Evolutionary conservation across 441 rosid genomes (phyloP).

Genomic region (Adansonia grandidieri): DNA sequence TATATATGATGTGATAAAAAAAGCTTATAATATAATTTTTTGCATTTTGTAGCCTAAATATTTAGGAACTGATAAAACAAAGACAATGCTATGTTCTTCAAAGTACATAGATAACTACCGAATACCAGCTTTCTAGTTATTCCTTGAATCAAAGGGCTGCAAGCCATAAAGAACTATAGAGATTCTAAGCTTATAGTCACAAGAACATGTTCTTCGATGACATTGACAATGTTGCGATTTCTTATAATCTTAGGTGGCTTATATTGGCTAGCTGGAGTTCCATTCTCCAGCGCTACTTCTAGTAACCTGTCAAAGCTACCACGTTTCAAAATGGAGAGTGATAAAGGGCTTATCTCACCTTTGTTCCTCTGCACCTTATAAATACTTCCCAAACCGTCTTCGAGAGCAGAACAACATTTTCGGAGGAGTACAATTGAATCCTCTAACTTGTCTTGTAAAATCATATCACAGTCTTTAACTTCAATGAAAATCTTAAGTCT

Average conservation of each 20-base stretch:
- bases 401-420: constrained; percentile 38
- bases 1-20: too few species aligned
- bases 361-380: constrained; percentile 47
- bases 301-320: constrained; percentile 49
- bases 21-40: too few species aligned
- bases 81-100: neutral
- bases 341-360: constrained; percentile 41
- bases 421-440: constrained; percentile 27
- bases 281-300: constrained; percentile 39
- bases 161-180: constrained; percentile 7
- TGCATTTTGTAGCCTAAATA: neutral
- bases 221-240: constrained; percentile 36
- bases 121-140: neutral
- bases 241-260: constrained; percentile 56
- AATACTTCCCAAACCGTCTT: constrained; percentile 42
- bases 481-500: constrained; percentile 45
- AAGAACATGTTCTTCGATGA: constrained; percentile 43
- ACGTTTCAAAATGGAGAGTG: constrained; percentile 38
- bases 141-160: neutral
- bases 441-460: constrained; percentile 26
- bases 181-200: constrained; percentile 31
- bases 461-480: constrained; percentile 30
- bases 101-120: neutral
- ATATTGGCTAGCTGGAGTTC: constrained; percentile 55
- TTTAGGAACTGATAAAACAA: neutral